These are phyloP conservation scores for Aspergillus calidoustus DNA, from an alignment of 2,329 filamentous ascomycete genomes.

Conservation along the genomic window DNA sequence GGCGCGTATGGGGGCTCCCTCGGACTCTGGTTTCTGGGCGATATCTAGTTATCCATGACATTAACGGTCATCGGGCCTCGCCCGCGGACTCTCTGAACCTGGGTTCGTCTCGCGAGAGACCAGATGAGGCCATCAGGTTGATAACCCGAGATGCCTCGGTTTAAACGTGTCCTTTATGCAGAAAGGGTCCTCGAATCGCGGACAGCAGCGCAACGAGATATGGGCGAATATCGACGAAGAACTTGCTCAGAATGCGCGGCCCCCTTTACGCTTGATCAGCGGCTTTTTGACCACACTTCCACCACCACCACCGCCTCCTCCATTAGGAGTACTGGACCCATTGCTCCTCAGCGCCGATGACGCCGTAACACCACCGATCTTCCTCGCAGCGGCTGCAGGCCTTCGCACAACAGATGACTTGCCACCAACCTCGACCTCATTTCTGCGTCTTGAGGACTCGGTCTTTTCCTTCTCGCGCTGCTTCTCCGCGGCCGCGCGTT, in stretches of 20 bases:
- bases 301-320: conserved; percentile 29
- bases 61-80: no score
- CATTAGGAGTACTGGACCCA: conserved; percentile 15
- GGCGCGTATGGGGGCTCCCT: no score
- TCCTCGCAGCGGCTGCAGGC: conserved; percentile 35
- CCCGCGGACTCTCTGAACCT: neutral
- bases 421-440: conserved; percentile 40
- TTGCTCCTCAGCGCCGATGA: conserved; percentile 34
- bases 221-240: neutral
- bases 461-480: conserved; percentile 43
- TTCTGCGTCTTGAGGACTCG: conserved; percentile 39
- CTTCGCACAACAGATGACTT: conserved; percentile 42
- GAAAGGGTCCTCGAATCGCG: neutral
- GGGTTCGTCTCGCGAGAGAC: neutral
- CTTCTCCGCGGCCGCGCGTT: conserved; percentile 51
- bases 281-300: conserved; percentile 48
- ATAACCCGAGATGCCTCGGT: no score
- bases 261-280: conserved; percentile 37
- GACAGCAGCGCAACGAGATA: neutral
- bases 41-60: no score
- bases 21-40: no score
- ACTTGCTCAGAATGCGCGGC: conserved; percentile 37
- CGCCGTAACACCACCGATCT: conserved; percentile 35
- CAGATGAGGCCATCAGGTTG: neutral
- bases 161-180: neutral